Evolutionary conservation across 2,329 filamentous ascomycete species (phyloP), one percentile per base, ranked within the genome.

Genomic region (Diaporthe caulivora): DNA sequence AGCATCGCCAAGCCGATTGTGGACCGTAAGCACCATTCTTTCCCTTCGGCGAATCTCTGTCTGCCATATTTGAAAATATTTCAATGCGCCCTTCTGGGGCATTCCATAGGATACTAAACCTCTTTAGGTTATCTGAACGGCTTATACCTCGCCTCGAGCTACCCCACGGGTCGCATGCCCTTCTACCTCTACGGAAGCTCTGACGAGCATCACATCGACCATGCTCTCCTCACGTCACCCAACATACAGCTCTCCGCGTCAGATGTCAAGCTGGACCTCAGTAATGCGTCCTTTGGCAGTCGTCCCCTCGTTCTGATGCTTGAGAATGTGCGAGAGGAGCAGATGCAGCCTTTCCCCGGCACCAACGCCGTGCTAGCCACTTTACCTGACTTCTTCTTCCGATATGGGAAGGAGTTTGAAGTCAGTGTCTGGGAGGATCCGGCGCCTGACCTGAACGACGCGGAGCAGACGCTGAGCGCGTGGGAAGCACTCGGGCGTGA

Each of bases 111-210:
- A 5, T 9, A 34, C 34, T 34, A 34, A 34, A 5, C 9, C 34
- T 34, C 34, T 5, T 5, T 34, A 34, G 34, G 34, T 4, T 81
- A 83, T 0, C 77, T 86, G 0, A 83, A 82, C 75, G 81, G 81
- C 1, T 77, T 77, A 4, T 78, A 79, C 51, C 83, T 82, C 0
- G 80, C 82, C 8, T 65, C 74, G 1, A 69, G 78, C 0, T 86
- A 85, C 26, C 85, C 85, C 0, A 17, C 71, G 0, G 75, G 77
- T 0, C 81, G 78, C 75, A 84, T 84, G 81, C 84, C 84, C 0
- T 86, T 86, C 70, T 86, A 86, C 42, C 79, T 86, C n/a, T 86
- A 86, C 72, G 84, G 85, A 10, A 79, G 70, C 9, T 44, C 77
- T 2, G 55, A 78, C 0, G 80, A 85, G 53, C 70, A 76, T 1